Conservation (phyloP, 805 yeast genomes). For the Ogataea henricii region DNA sequence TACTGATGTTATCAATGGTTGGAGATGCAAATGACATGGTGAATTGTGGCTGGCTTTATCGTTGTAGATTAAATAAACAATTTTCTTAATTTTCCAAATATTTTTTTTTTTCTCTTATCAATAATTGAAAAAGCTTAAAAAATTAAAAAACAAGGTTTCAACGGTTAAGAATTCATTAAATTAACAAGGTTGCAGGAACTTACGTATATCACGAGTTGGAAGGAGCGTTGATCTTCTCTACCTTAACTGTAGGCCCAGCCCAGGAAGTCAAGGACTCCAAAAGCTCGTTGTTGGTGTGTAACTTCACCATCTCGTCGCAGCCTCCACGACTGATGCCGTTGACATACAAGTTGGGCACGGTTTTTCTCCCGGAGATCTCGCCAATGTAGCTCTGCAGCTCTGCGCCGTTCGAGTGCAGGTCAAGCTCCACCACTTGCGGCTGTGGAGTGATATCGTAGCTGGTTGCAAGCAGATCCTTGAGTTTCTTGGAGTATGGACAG, state of each 20-base stretch:
- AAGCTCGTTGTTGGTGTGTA: constrained; percentile 61
- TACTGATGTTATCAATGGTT: constrained; percentile 28
- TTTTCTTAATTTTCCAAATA: background rate
- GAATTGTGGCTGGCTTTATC: background rate
- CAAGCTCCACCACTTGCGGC: constrained; percentile 78
- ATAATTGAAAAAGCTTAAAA: background rate
- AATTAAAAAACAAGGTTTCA: no score
- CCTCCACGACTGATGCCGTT: constrained; percentile 84
- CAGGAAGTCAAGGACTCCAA: constrained; percentile 55
- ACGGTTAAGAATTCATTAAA: background rate
- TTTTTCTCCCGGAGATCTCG: constrained; percentile 68
- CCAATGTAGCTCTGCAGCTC: constrained; percentile 75
- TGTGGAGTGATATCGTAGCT: constrained; percentile 72
- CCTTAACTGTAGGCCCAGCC: constrained; percentile 57
- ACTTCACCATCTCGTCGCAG: constrained; percentile 69
- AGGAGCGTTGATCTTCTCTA: constrained; percentile 55
- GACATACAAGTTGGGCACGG: constrained; percentile 89
- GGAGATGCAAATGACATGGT: background rate
- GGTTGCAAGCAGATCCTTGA: constrained; percentile 65
- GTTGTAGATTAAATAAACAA: background rate
- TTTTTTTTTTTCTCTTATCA: background rate
- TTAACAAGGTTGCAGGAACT: background rate
- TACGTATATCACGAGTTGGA: constrained; percentile 43
- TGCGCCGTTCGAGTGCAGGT: constrained; percentile 72
- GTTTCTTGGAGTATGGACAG: constrained; percentile 76